phyloP scores from a whole-genome alignment of 2,329 filamentous ascomycete species.

The Phyllosticta capitalensis region DNA sequence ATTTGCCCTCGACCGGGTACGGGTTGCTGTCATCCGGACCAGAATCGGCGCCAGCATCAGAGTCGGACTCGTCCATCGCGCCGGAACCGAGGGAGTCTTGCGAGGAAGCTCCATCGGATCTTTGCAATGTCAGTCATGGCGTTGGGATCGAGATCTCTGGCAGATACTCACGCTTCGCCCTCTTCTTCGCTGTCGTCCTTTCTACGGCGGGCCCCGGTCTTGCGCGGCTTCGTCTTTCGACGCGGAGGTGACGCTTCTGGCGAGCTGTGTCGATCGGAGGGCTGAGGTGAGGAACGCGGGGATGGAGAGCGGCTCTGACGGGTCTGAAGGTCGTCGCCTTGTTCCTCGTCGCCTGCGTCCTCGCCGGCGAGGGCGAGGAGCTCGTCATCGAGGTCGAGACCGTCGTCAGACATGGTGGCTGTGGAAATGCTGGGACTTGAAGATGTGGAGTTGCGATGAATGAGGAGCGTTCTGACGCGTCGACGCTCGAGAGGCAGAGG shows the following conservation, averaged over 20 bases:
- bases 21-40: constrained; percentile 51
- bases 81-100: constrained; percentile 70
- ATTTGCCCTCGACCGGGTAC: constrained; percentile 83
- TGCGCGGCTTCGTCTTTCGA: constrained; percentile 39
- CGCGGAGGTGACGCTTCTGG: constrained; percentile 37
- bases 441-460: background rate
- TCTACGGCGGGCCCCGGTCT: constrained; percentile 35
- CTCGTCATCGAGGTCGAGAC: constrained; percentile 65
- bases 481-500: background rate
- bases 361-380: constrained; percentile 86
- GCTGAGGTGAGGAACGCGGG: constrained; percentile 26
- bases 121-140: constrained; percentile 24
- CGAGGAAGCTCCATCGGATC: constrained; percentile 58
- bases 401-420: constrained; percentile 57
- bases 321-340: constrained; percentile 37
- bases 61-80: constrained; percentile 75
- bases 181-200: constrained; percentile 49
- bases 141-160: background rate
- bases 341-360: constrained; percentile 31
- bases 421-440: background rate
- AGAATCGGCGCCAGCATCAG: constrained; percentile 38
- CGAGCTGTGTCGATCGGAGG: constrained; percentile 21
- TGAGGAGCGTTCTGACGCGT: background rate
- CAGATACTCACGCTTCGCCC: constrained; percentile 66
- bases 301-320: constrained; percentile 47